Evolutionary conservation across 2,329 filamentous ascomycete genomes (phyloP), one percentile per base, ranked within the genome.

Genomic region (Epichloe elymi): DNA sequence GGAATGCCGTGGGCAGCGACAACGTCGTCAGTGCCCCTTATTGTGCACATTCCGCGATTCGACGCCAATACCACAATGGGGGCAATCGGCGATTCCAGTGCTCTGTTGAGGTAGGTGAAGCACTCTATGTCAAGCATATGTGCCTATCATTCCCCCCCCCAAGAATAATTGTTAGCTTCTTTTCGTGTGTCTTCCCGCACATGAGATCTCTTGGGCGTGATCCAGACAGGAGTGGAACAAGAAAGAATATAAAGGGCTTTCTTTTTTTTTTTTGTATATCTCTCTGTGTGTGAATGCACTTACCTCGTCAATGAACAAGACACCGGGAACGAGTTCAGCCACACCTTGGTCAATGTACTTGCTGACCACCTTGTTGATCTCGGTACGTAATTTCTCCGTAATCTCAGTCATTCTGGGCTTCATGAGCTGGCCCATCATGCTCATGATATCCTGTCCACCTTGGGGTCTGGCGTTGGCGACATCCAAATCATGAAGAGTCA

Each of bases 361-460:
- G 76, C 89, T 95, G 59, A 98, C 93, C 33, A 98, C 91, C 74
- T 97, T 97, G 80, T 98, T 96, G 74, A 98, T 97, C 73, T 98
- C 93, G 51, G 80, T 75, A 54, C 93, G 82, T 63, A 98, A 74
- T 74, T 98, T 98, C 70, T 98, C 93, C 33, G 93, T 98, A 63
- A 98, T 97, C 68, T 98, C 93, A 5, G 93, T 98, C 83, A 96
- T 96, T 75, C 94, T 94, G 55, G 93, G 93, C 78, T 97, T 97
- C 89, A 97, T 96, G 63, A 98, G 73, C 70, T 98, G 93, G 61
- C 93, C 93, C 91, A 98, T 97, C 93, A 98, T 97, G 74, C 90
- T 96, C 90, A 98, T 97, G 58, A 98, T 95, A 68, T 98, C 93
- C 74, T 98, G 93, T 43, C 93, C 93, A 49, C 93, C 93, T 73